Conservation (phyloP, 108 stramenopile species). For the Cyclotella baltica region DNA sequence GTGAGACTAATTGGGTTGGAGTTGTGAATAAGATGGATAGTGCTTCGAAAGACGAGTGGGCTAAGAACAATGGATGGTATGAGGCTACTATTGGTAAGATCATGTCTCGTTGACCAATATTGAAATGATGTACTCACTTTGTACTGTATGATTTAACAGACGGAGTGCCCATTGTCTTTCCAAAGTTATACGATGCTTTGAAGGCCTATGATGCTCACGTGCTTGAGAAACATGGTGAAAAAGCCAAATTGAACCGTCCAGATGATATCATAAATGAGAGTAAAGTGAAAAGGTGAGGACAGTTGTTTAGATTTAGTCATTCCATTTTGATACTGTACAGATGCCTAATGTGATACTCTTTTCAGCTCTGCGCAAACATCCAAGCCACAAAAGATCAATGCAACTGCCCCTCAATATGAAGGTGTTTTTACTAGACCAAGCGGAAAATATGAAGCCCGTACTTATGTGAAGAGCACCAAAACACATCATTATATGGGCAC, state of each 20-base stretch:
- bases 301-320: neutral
- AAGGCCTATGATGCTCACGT: conserved; percentile 1
- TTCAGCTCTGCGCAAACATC: neutral
- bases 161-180: neutral
- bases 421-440: neutral
- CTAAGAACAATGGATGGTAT: neutral
- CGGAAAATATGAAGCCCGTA: neutral
- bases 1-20: conserved; percentile 2
- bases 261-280: neutral
- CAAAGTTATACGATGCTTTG: neutral
- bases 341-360: neutral
- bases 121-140: neutral
- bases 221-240: neutral
- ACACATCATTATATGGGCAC: neutral
- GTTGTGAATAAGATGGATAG: neutral
- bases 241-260: neutral
- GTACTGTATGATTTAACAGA: neutral
- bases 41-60: neutral
- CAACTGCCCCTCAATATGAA: neutral
- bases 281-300: neutral
- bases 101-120: neutral
- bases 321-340: neutral
- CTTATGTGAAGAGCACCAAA: neutral
- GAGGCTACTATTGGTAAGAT: conserved; percentile 10
- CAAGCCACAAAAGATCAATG: neutral